A percentile compares a stretch with the other conserved stretches of the same genome.
Conservation (phyloP, 2,329 filamentous ascomycete species). For the Drechslerella coelobrocha region DNA sequence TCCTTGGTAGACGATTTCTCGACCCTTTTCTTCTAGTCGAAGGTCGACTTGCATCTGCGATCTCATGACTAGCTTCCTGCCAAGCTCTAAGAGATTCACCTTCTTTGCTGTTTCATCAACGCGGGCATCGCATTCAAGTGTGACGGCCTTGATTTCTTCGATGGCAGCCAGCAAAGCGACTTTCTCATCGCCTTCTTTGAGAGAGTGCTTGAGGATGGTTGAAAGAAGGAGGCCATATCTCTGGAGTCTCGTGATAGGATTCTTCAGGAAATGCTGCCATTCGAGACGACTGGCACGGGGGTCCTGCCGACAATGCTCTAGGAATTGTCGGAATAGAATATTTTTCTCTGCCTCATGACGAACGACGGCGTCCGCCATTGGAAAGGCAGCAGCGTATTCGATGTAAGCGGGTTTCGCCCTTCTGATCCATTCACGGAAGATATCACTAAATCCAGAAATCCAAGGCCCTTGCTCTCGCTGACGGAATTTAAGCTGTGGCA, state of each 20-base stretch:
- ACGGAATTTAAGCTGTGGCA: slow-evolving; percentile 93
- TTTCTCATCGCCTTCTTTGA: slow-evolving; percentile 86
- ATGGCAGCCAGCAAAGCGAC: slow-evolving; percentile 81
- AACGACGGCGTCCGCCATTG: slow-evolving; percentile 80
- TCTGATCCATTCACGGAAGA: slow-evolving; percentile 97
- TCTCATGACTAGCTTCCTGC: slow-evolving; percentile 80
- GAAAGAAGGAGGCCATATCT: slow-evolving; percentile 83
- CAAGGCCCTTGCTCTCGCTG: slow-evolving; percentile 97
- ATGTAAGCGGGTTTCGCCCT: slow-evolving; percentile 89
- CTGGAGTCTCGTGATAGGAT: slow-evolving; percentile 89
- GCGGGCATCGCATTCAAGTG: slow-evolving; percentile 86
- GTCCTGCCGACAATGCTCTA: slow-evolving; percentile 79
- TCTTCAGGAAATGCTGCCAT: slow-evolving; percentile 94
- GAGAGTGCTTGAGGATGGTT: slow-evolving; percentile 83
- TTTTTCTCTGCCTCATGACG: slow-evolving; percentile 85
- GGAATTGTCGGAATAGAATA: slow-evolving; percentile 81
- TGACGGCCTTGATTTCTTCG: slow-evolving; percentile 87
- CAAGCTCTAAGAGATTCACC: slow-evolving; percentile 84
- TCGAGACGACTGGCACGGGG: slow-evolving; percentile 81
- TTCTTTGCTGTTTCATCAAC: slow-evolving; percentile 92
- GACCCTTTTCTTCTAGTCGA: slow-evolving; percentile 90
- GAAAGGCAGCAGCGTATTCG: slow-evolving; percentile 88
- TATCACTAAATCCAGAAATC: slow-evolving; percentile 91
- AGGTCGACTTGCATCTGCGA: slow-evolving; percentile 88
- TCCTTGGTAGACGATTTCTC: slow-evolving; percentile 85